phyloP scores from a whole-genome alignment of 2,329 filamentous ascomycete species.

The Claviceps purpurea region DNA sequence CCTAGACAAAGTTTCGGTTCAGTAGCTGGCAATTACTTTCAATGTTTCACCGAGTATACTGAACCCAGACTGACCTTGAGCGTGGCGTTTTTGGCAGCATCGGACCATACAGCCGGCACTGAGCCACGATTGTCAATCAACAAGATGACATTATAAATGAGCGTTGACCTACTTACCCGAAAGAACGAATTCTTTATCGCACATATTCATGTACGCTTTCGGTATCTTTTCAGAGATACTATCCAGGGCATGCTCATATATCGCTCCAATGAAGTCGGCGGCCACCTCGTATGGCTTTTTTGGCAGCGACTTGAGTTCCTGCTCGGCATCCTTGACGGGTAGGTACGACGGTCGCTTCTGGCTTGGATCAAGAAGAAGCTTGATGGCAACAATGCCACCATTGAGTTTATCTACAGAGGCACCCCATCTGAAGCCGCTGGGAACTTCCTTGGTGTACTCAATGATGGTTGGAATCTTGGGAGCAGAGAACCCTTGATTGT shows the following conservation, averaged over 20 bases:
- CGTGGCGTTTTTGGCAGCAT: conserved; percentile 37
- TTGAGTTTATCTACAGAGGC: conserved; percentile 2
- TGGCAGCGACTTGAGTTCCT: conserved; percentile 5
- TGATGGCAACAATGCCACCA: conserved; percentile 8
- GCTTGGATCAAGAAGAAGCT: conserved; percentile 9
- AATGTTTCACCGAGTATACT: background rate
- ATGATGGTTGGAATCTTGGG: conserved; percentile 18
- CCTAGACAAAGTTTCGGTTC: conserved; percentile 11
- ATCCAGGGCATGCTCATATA: conserved; percentile 20
- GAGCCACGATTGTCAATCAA: conserved; percentile 17
- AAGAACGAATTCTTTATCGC: conserved; percentile 23
- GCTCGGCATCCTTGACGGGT: too few species aligned
- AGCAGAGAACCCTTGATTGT: conserved; percentile 24
- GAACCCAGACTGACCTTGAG: conserved; percentile 6
- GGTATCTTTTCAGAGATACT: too few species aligned
- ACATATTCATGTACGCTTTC: conserved; percentile 7
- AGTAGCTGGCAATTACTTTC: background rate
- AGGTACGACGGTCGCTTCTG: conserved; percentile 9
- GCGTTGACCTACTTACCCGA: conserved; percentile 18
- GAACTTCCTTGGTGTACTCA: too few species aligned
- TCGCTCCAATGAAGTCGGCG: conserved; percentile 6
- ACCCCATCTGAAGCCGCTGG: conserved; percentile 25
- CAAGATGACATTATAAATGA: too few species aligned
- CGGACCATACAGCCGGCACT: conserved; percentile 46
- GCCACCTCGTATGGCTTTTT: conserved; percentile 8